Evolutionary conservation across 2,329 filamentous ascomycete species (phyloP), one percentile per base, ranked within the genome.

Genomic region (Aspergillus udagawae): DNA sequence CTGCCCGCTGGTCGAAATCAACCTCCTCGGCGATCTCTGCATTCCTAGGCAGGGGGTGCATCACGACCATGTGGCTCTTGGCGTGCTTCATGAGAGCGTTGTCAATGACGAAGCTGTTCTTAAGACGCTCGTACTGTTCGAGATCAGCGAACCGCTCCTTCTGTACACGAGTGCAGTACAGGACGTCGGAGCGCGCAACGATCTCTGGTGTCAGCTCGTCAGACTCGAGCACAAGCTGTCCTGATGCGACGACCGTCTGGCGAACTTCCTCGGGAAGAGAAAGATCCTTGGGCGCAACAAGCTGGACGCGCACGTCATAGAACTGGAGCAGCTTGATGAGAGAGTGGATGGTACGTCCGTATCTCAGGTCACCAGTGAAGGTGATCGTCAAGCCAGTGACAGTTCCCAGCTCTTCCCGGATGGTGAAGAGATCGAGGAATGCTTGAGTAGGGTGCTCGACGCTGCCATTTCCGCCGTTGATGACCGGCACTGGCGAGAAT

Each of bases 371-470:
- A 67, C 94, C 94, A 48, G 91, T 83, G 75, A 99, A 99, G 52
- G 94, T 99, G 70, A 99, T 95, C 48, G 91, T 97, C 62, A 99
- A 82, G 53, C 93, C 93, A 71, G 93, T 92, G 56, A 97, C 93
- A 0, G 92, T 97, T 62, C 94, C 94, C 8, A 97, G 83, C 76
- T 99, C 94, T 77, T 99, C 94, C 65, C 94, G 91, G 70, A 99
- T 99, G 54, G 94, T 97, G 81, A 97, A 99, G 57, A 99, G 87
- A 70, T 99, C 94, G 23, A 99, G 82, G 83, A 99, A 94, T 0
- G 94, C 94, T 77, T 99, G 94, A 0, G 94, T 99, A 0, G 94
- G 94, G 77, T 99, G 94, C 79, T 99, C 94, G 67, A 91, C 87
- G 77, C 89, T 92, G 62, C 94, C 94, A 73, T 99, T 99, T 52